These are phyloP conservation scores for Esteya vermicola DNA, from an alignment of 2,329 filamentous ascomycete genomes.

Conservation along the genomic window DNA sequence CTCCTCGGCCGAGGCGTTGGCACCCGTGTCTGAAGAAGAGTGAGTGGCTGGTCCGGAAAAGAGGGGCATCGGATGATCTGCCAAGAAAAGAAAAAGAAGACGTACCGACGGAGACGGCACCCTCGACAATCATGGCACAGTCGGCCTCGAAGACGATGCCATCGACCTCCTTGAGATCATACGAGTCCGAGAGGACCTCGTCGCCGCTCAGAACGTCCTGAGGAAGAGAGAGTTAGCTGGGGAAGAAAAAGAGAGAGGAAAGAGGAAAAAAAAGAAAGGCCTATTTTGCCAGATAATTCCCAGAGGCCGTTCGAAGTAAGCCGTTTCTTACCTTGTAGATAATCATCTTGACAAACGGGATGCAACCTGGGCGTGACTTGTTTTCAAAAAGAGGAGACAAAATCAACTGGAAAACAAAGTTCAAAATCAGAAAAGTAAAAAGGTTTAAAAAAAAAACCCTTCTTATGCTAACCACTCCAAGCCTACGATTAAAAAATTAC, in stretches of 20 bases:
- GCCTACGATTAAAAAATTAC: not conserved
- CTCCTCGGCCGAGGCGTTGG: slow-evolving; percentile 94
- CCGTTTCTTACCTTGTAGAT: slow-evolving; percentile 50
- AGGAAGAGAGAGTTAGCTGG: not conserved
- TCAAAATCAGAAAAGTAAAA: too few relatives aligned
- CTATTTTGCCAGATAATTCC: not conserved
- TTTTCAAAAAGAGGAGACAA: too few relatives aligned
- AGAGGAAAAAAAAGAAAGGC: too few relatives aligned
- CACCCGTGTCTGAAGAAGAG: slow-evolving; percentile 68
- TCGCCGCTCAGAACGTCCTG: slow-evolving; percentile 83
- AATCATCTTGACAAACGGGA: slow-evolving; percentile 60
- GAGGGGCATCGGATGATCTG: too few relatives aligned
- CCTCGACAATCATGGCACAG: slow-evolving; percentile 78
- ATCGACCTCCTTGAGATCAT: slow-evolving; percentile 67
- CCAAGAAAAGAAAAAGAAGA: slow-evolving; percentile 11
- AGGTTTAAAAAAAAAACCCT: slow-evolving; percentile 3
- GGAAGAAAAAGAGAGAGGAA: too few relatives aligned
- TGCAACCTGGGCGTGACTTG: too few relatives aligned
- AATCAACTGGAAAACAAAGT: too few relatives aligned
- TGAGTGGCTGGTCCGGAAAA: too few relatives aligned
- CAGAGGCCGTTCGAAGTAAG: too few relatives aligned
- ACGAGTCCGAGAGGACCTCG: slow-evolving; percentile 96
- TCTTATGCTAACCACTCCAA: slow-evolving; percentile 1
- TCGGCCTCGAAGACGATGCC: slow-evolving; percentile 78
- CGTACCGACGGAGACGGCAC: slow-evolving; percentile 58